These are phyloP conservation scores for Fraxinus nigra DNA, from an alignment of 305 asterid genomes.

Conservation along the genomic window DNA sequence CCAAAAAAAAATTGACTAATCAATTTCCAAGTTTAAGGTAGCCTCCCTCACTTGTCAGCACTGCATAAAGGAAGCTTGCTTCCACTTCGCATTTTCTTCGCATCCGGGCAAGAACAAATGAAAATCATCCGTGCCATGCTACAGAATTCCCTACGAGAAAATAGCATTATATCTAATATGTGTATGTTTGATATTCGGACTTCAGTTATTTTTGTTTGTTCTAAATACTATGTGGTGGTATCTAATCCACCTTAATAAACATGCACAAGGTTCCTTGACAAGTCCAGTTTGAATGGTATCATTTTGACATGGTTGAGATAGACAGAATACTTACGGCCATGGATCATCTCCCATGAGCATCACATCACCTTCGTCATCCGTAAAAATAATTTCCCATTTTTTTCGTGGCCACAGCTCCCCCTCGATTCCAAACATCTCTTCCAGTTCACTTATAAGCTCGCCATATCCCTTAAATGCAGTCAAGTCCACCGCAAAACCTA, in stretches of 20 bases:
- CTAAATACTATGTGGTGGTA: background rate
- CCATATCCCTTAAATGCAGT: slow-evolving; percentile 62
- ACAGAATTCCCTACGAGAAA: slow-evolving; percentile 71
- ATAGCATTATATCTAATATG: background rate
- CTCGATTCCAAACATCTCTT: slow-evolving; percentile 77
- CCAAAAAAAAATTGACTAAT: background rate
- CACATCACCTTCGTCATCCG: slow-evolving; percentile 94
- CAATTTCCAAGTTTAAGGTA: slow-evolving; percentile 25
- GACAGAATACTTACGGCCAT: slow-evolving; percentile 68
- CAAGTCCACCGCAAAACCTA: slow-evolving; percentile 92
- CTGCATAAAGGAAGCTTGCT: slow-evolving; percentile 45
- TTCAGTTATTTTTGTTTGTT: background rate
- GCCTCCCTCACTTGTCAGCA: slow-evolving; percentile 39
- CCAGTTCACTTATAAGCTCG: slow-evolving; percentile 71
- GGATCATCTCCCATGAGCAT: slow-evolving; percentile 98
- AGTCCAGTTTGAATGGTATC: background rate
- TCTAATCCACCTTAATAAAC: background rate
- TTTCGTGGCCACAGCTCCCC: slow-evolving; percentile 68
- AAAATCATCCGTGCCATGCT: slow-evolving; percentile 74
- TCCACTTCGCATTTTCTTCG: slow-evolving; percentile 67
- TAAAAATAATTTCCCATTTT: slow-evolving; percentile 84
- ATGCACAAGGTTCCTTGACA: background rate
- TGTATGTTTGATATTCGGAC: background rate
- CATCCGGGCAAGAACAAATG: slow-evolving; percentile 73
- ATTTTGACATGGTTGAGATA: background rate